phyloP scores from a whole-genome alignment of 495 filamentous ascomycete species.

The Bathelium albidoporum region DNA sequence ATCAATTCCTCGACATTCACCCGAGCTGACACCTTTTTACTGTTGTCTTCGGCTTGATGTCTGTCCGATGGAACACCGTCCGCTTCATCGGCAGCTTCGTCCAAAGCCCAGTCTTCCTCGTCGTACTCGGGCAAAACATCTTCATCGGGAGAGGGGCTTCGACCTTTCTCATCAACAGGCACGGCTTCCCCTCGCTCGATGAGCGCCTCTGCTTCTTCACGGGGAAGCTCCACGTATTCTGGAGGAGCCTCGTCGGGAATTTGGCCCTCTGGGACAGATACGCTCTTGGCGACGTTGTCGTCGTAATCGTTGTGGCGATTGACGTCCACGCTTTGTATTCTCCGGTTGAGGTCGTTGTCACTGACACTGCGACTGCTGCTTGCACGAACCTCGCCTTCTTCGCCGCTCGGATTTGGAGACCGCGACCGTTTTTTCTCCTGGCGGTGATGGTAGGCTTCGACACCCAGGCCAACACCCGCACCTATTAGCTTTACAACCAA shows the following conservation, averaged over 20 bases:
- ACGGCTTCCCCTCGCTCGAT: constrained; percentile 14
- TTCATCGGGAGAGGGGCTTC: constrained; percentile 2
- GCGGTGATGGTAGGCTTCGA: constrained; percentile 33
- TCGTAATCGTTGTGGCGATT: neutral
- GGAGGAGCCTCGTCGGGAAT: constrained; percentile 15
- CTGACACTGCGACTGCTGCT: constrained; percentile 5
- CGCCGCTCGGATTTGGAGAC: neutral
- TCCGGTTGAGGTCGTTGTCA: constrained; percentile 5
- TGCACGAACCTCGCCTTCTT: constrained; percentile 6
- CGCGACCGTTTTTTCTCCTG: constrained; percentile 29
- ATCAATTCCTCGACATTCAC: constrained; percentile 14
- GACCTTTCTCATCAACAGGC: constrained; percentile 15
- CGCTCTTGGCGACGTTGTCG: neutral
- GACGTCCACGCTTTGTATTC: neutral
- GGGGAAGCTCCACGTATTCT: constrained; percentile 14
- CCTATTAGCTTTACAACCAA: constrained; percentile 23
- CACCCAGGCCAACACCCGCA: constrained; percentile 40
- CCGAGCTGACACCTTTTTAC: constrained; percentile 5
- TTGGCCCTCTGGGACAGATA: neutral
- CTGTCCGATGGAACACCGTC: constrained; percentile 5
- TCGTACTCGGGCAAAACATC: constrained; percentile 25
- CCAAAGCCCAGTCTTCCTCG: constrained; percentile 42
- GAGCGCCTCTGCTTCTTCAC: constrained; percentile 4
- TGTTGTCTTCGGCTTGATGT: neutral
- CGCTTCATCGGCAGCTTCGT: constrained; percentile 37